Percentiles rank a stretch among this genome's conserved stretches.
phyloP scores from a whole-genome alignment of 106 monocot species.

The Hemerocallis citrina region DNA sequence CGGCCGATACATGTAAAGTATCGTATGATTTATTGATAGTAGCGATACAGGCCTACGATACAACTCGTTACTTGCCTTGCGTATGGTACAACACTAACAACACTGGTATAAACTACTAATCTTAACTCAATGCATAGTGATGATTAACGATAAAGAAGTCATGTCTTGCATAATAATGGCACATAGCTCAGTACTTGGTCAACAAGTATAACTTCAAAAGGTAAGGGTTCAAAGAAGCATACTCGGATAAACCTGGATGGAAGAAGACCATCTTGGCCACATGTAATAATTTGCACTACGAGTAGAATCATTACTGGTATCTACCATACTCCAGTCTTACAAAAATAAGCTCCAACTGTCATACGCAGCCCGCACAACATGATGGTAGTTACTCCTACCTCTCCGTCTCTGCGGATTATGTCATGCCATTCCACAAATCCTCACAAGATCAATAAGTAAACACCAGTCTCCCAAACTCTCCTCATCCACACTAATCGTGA shows the following conservation, averaged over 20 bases:
- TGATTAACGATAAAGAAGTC: too few relatives aligned
- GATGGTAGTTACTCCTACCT: conserved; percentile 18
- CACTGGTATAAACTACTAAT: too few relatives aligned
- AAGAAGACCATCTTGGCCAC: conserved; percentile 13
- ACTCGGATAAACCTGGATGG: conserved; percentile 21
- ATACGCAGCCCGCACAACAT: conserved; percentile 8
- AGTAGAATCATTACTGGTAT: background rate
- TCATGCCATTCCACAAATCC: conserved; percentile 9
- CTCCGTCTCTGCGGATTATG: conserved; percentile 14
- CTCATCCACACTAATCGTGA: conserved; percentile 11
- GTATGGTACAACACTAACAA: too few relatives aligned
- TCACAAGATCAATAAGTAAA: conserved; percentile 14
- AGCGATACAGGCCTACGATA: too few relatives aligned
- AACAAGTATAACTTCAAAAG: too few relatives aligned
- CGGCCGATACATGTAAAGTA: too few relatives aligned
- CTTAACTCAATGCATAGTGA: too few relatives aligned
- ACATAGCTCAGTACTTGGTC: too few relatives aligned
- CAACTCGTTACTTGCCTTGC: too few relatives aligned
- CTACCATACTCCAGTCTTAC: background rate
- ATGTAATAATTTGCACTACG: background rate
- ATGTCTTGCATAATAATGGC: too few relatives aligned
- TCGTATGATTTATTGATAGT: too few relatives aligned
- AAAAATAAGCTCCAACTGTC: background rate
- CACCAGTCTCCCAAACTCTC: conserved; percentile 14
- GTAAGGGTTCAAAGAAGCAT: conserved; percentile 8